Conservation (phyloP, 768 basidiomycete species). For the Floccularia luteovirens region DNA sequence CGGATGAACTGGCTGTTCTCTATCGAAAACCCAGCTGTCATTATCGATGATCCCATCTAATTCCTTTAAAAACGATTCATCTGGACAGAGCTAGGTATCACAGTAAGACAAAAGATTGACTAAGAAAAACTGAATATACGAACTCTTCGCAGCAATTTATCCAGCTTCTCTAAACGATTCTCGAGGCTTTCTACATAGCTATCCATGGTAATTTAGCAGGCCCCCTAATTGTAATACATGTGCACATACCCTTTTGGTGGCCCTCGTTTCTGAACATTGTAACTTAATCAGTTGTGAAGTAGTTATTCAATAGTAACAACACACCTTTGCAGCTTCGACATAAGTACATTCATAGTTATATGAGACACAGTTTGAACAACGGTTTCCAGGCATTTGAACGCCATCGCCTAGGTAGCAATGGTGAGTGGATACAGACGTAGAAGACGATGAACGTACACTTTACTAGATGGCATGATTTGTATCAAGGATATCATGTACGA, state of each 20-base stretch:
- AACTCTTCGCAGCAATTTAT: constrained; percentile 42
- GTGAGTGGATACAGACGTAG: neutral
- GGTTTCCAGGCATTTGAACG: constrained; percentile 56
- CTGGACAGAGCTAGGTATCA: constrained; percentile 50
- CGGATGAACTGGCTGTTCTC: constrained; percentile 12
- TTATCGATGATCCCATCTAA: constrained; percentile 29
- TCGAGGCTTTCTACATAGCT: constrained; percentile 60
- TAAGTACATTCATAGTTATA: constrained; percentile 64
- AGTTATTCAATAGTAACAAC: constrained; percentile 14
- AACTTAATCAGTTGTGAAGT: constrained; percentile 1
- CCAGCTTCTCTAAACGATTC: constrained; percentile 51
- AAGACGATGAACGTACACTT: constrained; percentile 40
- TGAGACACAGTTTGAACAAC: constrained; percentile 62
- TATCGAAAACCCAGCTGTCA: constrained; percentile 12
- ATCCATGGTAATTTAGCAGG: neutral
- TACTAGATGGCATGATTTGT: constrained; percentile 27
- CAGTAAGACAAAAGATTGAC: neutral
- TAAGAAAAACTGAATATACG: constrained; percentile 5
- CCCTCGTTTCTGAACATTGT: constrained; percentile 38
- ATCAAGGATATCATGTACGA: neutral
- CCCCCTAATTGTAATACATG: neutral
- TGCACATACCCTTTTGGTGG: constrained; percentile 51
- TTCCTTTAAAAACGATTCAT: constrained; percentile 53
- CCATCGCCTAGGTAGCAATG: constrained; percentile 47
- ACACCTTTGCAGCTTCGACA: constrained; percentile 60